A percentile compares a stretch with the other conserved stretches of the same genome.
Evolutionary conservation across 257 asterid genomes (phyloP).

Genomic region (Paulownia fortunei): DNA sequence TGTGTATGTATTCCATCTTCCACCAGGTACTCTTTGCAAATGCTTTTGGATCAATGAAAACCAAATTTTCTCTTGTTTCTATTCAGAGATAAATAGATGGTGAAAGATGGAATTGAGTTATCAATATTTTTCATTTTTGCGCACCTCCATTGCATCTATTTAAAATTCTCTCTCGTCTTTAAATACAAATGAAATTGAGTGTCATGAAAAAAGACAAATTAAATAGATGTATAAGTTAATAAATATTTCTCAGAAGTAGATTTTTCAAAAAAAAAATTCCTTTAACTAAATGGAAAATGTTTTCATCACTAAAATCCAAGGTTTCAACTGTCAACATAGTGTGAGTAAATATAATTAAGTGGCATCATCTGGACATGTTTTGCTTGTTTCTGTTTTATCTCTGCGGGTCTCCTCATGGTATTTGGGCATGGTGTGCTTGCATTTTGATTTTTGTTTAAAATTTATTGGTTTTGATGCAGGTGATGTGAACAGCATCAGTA

Average conservation of each 20-base stretch:
- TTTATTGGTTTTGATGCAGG: conserved; percentile 49
- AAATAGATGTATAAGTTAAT: neutral
- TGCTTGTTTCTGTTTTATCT: conserved; percentile 9
- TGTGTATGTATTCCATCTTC: neutral
- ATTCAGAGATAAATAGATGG: neutral
- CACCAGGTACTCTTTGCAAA: neutral
- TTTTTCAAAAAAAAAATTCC: neutral
- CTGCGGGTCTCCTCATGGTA: conserved; percentile 20
- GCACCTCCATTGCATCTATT: neutral
- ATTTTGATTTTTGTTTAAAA: neutral
- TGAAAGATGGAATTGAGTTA: neutral
- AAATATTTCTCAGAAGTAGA: neutral
- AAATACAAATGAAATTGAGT: neutral
- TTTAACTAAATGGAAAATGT: conserved; percentile 6
- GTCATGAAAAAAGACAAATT: neutral
- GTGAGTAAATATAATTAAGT: neutral
- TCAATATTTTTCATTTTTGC: conserved; percentile 1
- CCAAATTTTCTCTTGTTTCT: neutral
- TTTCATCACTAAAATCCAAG: neutral
- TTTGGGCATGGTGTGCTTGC: conserved; percentile 16
- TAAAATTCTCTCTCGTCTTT: neutral
- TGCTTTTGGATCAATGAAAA: neutral
- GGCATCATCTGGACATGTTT: neutral
- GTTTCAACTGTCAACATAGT: conserved; percentile 13
- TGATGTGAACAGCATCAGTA: conserved; percentile 80